Evolutionary conservation across 306 rosid genomes (phyloP).

Genomic region (Sechiopsis laciniata): DNA sequence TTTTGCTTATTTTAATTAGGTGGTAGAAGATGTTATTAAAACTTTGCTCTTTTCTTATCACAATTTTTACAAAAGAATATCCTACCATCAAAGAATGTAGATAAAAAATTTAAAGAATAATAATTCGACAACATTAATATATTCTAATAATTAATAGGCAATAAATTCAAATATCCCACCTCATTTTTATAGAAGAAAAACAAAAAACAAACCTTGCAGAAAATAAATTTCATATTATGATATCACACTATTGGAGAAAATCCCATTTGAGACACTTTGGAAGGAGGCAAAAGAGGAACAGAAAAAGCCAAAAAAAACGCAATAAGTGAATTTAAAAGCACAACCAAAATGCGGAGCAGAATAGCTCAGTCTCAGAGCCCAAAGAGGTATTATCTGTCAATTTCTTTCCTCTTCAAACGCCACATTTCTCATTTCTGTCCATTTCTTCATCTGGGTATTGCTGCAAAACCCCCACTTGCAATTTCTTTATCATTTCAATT

Average conservation of each 20-base stretch:
- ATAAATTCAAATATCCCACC: too few relatives aligned
- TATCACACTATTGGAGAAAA: neutral
- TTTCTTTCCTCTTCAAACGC: neutral
- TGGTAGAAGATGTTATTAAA: too few relatives aligned
- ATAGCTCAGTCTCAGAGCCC: neutral
- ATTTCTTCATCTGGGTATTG: conserved; percentile 19
- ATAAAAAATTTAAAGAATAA: too few relatives aligned
- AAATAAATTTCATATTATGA: too few relatives aligned
- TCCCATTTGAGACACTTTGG: neutral
- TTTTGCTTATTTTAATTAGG: too few relatives aligned
- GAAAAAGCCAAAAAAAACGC: neutral
- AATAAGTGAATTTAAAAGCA: neutral
- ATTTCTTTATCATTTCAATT: neutral
- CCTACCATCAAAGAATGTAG: too few relatives aligned
- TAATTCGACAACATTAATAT: too few relatives aligned
- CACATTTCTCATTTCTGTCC: conserved; percentile 9
- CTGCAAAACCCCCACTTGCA: neutral
- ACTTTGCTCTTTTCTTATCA: too few relatives aligned
- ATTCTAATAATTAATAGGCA: too few relatives aligned
- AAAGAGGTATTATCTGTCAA: conserved; percentile 4
- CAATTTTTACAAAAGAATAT: too few relatives aligned
- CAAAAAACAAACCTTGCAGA: too few relatives aligned
- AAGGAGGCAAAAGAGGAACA: neutral
- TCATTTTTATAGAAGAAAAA: too few relatives aligned
- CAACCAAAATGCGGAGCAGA: conserved; percentile 3